Evolutionary conservation across 2,329 filamentous ascomycete genomes (phyloP).

Genomic region (Epichloe typhina): DNA sequence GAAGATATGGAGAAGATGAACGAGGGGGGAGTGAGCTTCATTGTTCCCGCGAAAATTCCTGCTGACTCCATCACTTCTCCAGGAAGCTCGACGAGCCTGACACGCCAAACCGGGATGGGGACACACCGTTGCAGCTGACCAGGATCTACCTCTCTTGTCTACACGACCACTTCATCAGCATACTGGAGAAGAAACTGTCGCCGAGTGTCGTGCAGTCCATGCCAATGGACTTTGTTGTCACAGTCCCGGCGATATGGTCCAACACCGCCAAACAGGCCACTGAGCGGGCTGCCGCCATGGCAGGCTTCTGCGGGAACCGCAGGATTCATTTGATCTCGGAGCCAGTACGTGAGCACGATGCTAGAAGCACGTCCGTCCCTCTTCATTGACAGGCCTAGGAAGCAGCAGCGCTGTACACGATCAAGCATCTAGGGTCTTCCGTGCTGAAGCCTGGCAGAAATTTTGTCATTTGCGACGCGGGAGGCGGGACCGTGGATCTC

Average conservation of each 20-base stretch:
- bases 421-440: constrained; percentile 29
- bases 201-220: constrained; percentile 27
- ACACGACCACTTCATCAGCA: constrained; percentile 32
- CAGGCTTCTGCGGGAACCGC: constrained; percentile 26
- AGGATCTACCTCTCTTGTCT: constrained; percentile 33
- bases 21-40: too few species aligned
- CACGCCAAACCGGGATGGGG: constrained; percentile 17
- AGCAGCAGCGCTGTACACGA: constrained; percentile 36
- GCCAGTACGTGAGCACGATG: constrained; percentile 19
- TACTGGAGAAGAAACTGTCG: constrained; percentile 29
- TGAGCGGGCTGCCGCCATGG: constrained; percentile 24
- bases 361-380: neutral
- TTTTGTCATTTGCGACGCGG: constrained; percentile 41
- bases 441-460: constrained; percentile 30
- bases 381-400: constrained; percentile 18
- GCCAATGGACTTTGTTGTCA: constrained; percentile 39
- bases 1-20: neutral
- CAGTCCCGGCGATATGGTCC: constrained; percentile 46
- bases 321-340: constrained; percentile 36
- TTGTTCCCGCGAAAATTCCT: neutral
- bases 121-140: constrained; percentile 23
- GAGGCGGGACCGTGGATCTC: constrained; percentile 40
- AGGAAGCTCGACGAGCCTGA: constrained; percentile 24
- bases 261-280: constrained; percentile 40
- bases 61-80: neutral